Evolutionary conservation across 345 rosid species (phyloP), one percentile per base, ranked within the genome.

Genomic region (Geranium rotundifolium): DNA sequence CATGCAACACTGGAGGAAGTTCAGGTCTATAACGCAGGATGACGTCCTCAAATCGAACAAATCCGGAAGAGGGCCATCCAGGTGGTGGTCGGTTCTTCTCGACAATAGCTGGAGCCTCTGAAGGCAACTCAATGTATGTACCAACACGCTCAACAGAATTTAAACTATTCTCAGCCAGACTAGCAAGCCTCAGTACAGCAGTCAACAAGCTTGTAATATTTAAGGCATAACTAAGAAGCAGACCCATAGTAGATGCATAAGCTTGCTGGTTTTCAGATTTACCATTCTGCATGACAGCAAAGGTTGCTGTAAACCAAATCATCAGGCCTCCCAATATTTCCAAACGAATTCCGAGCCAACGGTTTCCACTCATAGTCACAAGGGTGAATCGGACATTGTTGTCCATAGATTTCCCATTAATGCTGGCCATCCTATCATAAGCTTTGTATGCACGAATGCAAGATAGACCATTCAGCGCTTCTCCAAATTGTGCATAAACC

Each of bases 291-390:
- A 86, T 81, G 61, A 93, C 97, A 15, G 99, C 97, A 71, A 93
- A 90, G 39, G 97, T 86, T n/a, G 99, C 97, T 52, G 99, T 93
- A 62, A 88, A 69, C 99, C 97, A 93, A 71, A 93, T 91, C 99
- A 93, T 93, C 66, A 93, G 82, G 67, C 99, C 97, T 61, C 99
- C 99, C 71, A 93, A 60, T 61, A 80, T 77, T 77, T 93, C 99
- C 70, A 93, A 77, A 62, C 99, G 96, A 64, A 93, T 90, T 20
- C 75, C 96, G n/a, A 93, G 92, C 99, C 99, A 93, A 61, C 99
- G 97, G 67, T 93, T 93, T 19, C 84, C 91, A 76, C 89, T 76
- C 91, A 84, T 93, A 79, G 83, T 93, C 58, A 90, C 89, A 58
- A 88, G 96, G 29, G 95, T 88, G 68, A 78, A 93, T 68, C 97